phyloP scores from a whole-genome alignment of 2,329 filamentous ascomycete species.

The Scortechinia acanthostroma region DNA sequence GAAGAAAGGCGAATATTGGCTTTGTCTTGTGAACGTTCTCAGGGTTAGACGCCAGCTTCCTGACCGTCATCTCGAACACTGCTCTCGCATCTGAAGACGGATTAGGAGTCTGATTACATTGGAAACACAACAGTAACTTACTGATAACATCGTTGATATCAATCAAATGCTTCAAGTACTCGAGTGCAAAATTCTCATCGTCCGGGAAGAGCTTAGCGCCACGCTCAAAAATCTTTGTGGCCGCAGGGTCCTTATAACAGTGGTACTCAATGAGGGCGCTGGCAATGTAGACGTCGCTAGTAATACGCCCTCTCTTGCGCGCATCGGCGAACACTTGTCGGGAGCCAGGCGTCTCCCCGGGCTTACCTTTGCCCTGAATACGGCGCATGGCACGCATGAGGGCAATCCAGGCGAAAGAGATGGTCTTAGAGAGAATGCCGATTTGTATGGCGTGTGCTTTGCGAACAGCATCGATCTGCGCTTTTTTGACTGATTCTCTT shows the following conservation, averaged over 20 bases:
- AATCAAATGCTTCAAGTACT: constrained; percentile 92
- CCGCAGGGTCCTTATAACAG: constrained; percentile 88
- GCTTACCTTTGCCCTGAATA: constrained; percentile 68
- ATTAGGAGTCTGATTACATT: constrained; percentile 6
- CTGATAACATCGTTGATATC: constrained; percentile 88
- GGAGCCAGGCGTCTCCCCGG: constrained; percentile 45
- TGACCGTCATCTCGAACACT: constrained; percentile 90
- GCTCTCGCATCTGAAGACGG: constrained; percentile 71
- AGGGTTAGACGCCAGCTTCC: constrained; percentile 70
- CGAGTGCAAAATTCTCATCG: constrained; percentile 85
- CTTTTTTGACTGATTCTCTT: constrained; percentile 29
- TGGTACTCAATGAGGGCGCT: constrained; percentile 89
- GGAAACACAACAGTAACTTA: constrained; percentile 33
- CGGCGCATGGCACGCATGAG: constrained; percentile 89
- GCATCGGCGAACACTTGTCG: constrained; percentile 86
- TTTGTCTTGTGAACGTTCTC: constrained; percentile 72
- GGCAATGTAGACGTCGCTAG: constrained; percentile 90
- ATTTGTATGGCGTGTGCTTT: constrained; percentile 54
- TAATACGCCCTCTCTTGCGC: constrained; percentile 76
- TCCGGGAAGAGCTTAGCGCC: constrained; percentile 89
- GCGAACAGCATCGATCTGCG: constrained; percentile 13
- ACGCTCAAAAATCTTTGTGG: constrained; percentile 90
- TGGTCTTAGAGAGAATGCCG: constrained; percentile 71
- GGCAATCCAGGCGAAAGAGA: constrained; percentile 92
- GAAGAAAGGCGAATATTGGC: constrained; percentile 82